Evolutionary conservation across 169 alveolate species (phyloP).

Genomic region (Plasmodium billcollinsi): DNA sequence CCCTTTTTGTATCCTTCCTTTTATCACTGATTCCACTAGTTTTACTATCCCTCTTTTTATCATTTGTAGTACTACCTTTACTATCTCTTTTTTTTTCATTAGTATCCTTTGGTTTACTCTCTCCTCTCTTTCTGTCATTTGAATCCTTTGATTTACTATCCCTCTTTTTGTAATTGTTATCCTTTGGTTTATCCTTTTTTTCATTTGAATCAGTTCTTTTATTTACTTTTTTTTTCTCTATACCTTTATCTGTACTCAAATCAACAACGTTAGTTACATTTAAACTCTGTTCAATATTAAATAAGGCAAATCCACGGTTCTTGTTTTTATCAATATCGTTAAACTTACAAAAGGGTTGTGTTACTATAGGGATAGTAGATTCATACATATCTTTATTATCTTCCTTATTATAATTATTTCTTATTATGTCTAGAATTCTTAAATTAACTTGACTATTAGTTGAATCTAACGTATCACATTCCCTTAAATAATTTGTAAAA

Average conservation of each 20-base stretch:
- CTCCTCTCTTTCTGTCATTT: conserved; percentile 1
- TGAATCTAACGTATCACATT: conserved; percentile 8
- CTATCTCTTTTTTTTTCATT: not conserved
- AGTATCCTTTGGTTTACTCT: not conserved
- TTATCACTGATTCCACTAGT: not conserved
- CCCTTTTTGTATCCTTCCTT: not conserved
- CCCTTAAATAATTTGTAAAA: not conserved
- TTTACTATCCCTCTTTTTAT: conserved; percentile 5
- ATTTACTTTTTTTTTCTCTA: conserved; percentile 20
- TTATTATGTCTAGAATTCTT: conserved; percentile 29
- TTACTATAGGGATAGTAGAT: conserved; percentile 18
- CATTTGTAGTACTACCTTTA: not conserved
- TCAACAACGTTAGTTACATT: not conserved
- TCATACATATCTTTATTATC: not conserved
- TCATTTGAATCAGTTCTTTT: not conserved
- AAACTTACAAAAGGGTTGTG: not conserved
- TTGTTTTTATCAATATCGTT: not conserved
- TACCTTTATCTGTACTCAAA: not conserved
- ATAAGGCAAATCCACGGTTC: not conserved
- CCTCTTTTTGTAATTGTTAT: not conserved
- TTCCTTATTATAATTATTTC: conserved; percentile 28
- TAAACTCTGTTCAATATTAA: not conserved
- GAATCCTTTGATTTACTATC: not conserved
- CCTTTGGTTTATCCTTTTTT: not conserved
- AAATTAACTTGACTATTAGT: conserved; percentile 12